Evolutionary conservation across 345 rosid genomes (phyloP).

Genomic region (Pugionium cornutum): DNA sequence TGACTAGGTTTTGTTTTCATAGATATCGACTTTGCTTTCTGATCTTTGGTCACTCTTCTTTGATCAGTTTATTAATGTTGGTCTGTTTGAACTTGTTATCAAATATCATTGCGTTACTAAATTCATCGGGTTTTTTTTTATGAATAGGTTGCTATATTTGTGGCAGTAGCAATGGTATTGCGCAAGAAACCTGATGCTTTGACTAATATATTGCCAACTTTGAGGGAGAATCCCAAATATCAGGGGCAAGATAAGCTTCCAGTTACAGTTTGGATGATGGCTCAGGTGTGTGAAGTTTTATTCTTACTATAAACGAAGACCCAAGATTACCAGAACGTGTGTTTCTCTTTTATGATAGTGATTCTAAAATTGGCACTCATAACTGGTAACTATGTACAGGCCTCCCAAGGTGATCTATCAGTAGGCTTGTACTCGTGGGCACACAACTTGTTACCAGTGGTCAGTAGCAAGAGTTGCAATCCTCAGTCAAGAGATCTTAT

Average conservation of each 20-base stretch:
- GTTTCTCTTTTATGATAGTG: neutral
- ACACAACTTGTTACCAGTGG: slow-evolving; percentile 55
- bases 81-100: slow-evolving; percentile 3
- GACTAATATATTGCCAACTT: slow-evolving; percentile 48
- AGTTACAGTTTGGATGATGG: slow-evolving; percentile 63
- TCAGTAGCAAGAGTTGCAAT: slow-evolving; percentile 52
- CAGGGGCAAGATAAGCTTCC: slow-evolving; percentile 76
- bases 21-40: neutral
- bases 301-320: neutral
- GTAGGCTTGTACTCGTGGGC: slow-evolving; percentile 71
- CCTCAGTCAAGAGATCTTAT: slow-evolving; percentile 73
- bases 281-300: slow-evolving; percentile 53
- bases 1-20: neutral
- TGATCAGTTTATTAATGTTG: neutral
- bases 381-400: slow-evolving; percentile 42
- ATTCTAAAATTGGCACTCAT: slow-evolving; percentile 15
- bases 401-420: slow-evolving; percentile 61
- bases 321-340: neutral
- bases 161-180: slow-evolving; percentile 64
- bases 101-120: neutral
- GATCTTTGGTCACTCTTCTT: neutral
- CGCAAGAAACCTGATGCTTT: slow-evolving; percentile 75
- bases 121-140: neutral
- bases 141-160: slow-evolving; percentile 73
- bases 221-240: slow-evolving; percentile 63